Evolutionary conservation across 768 basidiomycete species (phyloP), one percentile per base, ranked within the genome.

Genomic region (Mycena galopus): DNA sequence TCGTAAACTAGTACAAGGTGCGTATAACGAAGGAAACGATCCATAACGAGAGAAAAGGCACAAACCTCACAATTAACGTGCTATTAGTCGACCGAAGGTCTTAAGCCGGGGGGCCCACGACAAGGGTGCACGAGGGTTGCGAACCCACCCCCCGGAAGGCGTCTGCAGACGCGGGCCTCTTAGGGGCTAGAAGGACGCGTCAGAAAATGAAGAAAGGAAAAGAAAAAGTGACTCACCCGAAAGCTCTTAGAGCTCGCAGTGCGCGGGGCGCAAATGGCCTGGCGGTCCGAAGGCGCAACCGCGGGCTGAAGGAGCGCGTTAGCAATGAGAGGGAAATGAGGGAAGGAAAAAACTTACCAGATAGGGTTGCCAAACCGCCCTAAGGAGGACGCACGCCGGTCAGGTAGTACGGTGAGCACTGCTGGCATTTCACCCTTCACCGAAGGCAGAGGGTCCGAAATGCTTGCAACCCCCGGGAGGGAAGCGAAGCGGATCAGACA

Each of bases 31-130:
- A 37, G 35, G 35, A 7, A 37, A 14, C 8, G 6, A 37, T 37
- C 12, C n/a, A 44, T 19, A 12, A 56, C 29, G 17, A 61, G 19
- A 21, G 39, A 61, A 37, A 17, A 27, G 44, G n/a, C 19, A 29
- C 39, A 61, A 30, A 61, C 60, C 60, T 37, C 25, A n/a, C 60
- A 61, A 61, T 61, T 30, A 30, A 61, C 42, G 60, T 61, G 60
- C 60, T 61, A 42, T 42, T 60, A n/a, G 58, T 60, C 37, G 23
- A 37, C n/a, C n/a, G n/a, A n/a, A n/a, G n/a, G n/a, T n/a, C n/a
- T n/a, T n/a, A n/a, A n/a, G n/a, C n/a, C n/a, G n/a, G n/a, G n/a
- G n/a, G n/a, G n/a, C n/a, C n/a, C n/a, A n/a, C n/a, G n/a, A n/a
- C n/a, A n/a, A n/a, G n/a, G n/a, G n/a, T n/a, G n/a, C n/a, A n/a